These are phyloP conservation scores for Termitomyces sp. DNA, from an alignment of 768 basidiomycete genomes.

Conservation along the genomic window DNA sequence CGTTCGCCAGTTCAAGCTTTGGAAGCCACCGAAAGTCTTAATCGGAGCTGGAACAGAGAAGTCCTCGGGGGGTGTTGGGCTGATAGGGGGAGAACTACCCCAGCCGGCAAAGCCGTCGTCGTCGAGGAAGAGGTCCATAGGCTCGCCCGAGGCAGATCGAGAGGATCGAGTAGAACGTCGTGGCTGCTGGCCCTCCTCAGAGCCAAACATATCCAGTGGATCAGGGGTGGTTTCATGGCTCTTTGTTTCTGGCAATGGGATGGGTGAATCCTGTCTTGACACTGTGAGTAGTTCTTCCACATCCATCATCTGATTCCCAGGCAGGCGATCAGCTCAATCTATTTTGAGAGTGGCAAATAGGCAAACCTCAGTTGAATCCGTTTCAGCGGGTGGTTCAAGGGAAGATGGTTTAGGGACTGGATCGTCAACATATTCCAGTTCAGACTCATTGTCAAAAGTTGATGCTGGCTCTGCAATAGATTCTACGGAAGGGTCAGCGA, in stretches of 20 bases:
- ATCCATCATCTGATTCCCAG: slow-evolving; percentile 14
- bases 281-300: slow-evolving; percentile 13
- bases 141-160: slow-evolving; percentile 16
- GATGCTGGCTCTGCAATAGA: neutral
- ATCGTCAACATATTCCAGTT: slow-evolving; percentile 14
- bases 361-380: slow-evolving; percentile 11
- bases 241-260: neutral
- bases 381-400: neutral
- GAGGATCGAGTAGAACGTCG: slow-evolving; percentile 18
- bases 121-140: slow-evolving; percentile 1
- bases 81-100: slow-evolving; percentile 10
- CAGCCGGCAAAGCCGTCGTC: slow-evolving; percentile 4
- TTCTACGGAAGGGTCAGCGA: neutral
- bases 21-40: slow-evolving; percentile 30
- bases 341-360: neutral
- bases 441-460: slow-evolving; percentile 4
- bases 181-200: neutral
- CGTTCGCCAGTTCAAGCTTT: slow-evolving; percentile 36
- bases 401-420: neutral
- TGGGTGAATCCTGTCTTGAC: neutral
- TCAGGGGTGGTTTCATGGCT: slow-evolving; percentile 3
- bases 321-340: neutral
- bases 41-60: slow-evolving; percentile 3
- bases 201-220: neutral
- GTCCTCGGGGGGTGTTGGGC: slow-evolving; percentile 14